Conservation (phyloP, 2,329 filamentous ascomycete species). For the Talaromyces sp. region DNA sequence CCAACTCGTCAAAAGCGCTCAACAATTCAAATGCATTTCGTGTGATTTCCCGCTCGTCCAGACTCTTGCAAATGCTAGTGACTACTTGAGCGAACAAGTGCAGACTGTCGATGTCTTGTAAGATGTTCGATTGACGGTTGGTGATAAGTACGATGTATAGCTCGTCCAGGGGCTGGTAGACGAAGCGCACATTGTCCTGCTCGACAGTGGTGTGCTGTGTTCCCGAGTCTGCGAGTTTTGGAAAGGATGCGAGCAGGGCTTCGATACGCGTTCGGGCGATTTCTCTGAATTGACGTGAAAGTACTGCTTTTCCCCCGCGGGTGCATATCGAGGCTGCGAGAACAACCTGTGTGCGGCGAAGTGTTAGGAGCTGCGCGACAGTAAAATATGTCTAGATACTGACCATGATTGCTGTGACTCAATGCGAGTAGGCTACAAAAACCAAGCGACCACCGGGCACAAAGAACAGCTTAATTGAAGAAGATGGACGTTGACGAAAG, state of each 20-base stretch:
- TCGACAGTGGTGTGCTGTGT: slow-evolving; percentile 98
- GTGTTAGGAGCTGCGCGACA: slow-evolving; percentile 8
- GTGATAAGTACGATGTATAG: slow-evolving; percentile 99
- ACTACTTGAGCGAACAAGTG: slow-evolving; percentile 98
- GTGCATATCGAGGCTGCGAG: slow-evolving; percentile 99
- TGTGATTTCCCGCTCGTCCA: slow-evolving; percentile 93
- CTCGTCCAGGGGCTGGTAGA: slow-evolving; percentile 98
- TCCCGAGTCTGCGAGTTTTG: slow-evolving; percentile 91
- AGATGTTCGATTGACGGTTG: slow-evolving; percentile 98
- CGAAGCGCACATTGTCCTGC: slow-evolving; percentile 98
- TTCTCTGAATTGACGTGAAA: slow-evolving; percentile 96
- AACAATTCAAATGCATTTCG: slow-evolving; percentile 94
- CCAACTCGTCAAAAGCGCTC: slow-evolving; percentile 94
- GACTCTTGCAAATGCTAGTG: slow-evolving; percentile 88
- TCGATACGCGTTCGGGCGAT: slow-evolving; percentile 97
- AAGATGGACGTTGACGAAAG: neutral
- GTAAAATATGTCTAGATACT: slow-evolving; percentile 8
- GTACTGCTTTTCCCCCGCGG: slow-evolving; percentile 93
- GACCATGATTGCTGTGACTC: slow-evolving; percentile 17
- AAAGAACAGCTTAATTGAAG: slow-evolving; percentile 6
- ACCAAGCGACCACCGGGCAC: slow-evolving; percentile 14
- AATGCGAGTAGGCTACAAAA: neutral
- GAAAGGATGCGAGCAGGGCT: slow-evolving; percentile 92
- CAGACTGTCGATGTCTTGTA: slow-evolving; percentile 97
- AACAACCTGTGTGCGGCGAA: slow-evolving; percentile 66